Evolutionary conservation across 169 alveolate genomes (phyloP), one percentile per base, ranked within the genome.

Genomic region (Besnoitia besnoiti): DNA sequence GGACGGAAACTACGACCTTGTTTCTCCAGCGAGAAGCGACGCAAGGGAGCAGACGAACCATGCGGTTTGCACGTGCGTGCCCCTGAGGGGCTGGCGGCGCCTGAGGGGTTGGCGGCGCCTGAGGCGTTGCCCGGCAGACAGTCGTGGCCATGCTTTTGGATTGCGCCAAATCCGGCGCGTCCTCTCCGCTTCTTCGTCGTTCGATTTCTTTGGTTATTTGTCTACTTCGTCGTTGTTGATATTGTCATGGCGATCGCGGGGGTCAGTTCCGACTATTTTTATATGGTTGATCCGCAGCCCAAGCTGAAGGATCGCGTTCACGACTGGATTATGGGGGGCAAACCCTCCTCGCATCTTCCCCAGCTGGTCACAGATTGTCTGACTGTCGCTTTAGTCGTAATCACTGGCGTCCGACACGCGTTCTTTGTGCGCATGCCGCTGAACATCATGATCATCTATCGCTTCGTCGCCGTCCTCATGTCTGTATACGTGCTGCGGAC

Each of bases 121-220:
- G n/a, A n/a, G n/a, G n/a, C n/a, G n/a, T n/a, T n/a, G n/a, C n/a
- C n/a, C n/a, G n/a, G n/a, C n/a, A n/a, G n/a, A n/a, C n/a, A n/a
- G n/a, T n/a, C n/a, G n/a, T n/a, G n/a, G n/a, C 82, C 82, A 73
- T 73, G 82, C n/a, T 21, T 73, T n/a, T 73, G 82, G 82, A n/a
- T n/a, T 10, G 46, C 82, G 12, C 82, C 82, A n/a, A 3, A 16
- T 16, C 87, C n/a, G 40, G 40, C 19, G 37, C 10, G 59, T 39
- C 61, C 87, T 12, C 16, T 39, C 19, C 40, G 14, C 21, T 77
- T 77, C 59, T 77, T 40, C 55, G 40, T 42, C 44, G 40, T 21
- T 8, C 87, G 87, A 0, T 1, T 77, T 24, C 40, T 77, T n/a
- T 77, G 49, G 49, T 27, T 77, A 3, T 39, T 77, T 44, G 49